phyloP scores from a whole-genome alignment of 169 alveolate genomes.

The Cryptosporidium ryanae region DNA sequence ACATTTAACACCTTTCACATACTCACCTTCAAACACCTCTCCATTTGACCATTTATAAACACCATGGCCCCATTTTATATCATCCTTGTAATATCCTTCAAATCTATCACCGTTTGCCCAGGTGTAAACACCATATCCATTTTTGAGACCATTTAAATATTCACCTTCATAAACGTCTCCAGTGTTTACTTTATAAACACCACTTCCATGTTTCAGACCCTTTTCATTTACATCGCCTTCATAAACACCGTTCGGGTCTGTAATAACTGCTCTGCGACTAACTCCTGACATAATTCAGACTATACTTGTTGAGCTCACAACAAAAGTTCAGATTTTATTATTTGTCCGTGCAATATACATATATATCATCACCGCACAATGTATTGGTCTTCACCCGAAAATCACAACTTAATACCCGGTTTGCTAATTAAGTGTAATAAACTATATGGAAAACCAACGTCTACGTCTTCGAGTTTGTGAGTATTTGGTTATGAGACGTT shows the following conservation, averaged over 20 bases:
- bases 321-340: slow-evolving; percentile 17
- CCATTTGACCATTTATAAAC: slow-evolving; percentile 83
- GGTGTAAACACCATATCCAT: slow-evolving; percentile 92
- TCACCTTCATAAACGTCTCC: slow-evolving; percentile 92
- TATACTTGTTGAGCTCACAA: slow-evolving; percentile 61
- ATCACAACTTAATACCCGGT: slow-evolving; percentile 21
- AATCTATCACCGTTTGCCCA: slow-evolving; percentile 92
- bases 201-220: slow-evolving; percentile 77
- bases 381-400: slow-evolving; percentile 22
- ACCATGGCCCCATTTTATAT: slow-evolving; percentile 95
- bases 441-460: slow-evolving; percentile 66
- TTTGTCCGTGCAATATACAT: slow-evolving; percentile 37
- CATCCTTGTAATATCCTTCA: slow-evolving; percentile 94
- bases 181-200: slow-evolving; percentile 77
- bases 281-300: slow-evolving; percentile 69
- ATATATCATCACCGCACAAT: slow-evolving; percentile 67
- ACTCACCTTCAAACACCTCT: slow-evolving; percentile 78
- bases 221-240: slow-evolving; percentile 74
- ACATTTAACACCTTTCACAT: slow-evolving; percentile 79
- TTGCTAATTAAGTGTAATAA: not conserved
- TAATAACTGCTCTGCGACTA: slow-evolving; percentile 75
- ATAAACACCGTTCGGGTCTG: slow-evolving; percentile 73
- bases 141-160: slow-evolving; percentile 90
- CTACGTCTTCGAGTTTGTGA: slow-evolving; percentile 48
- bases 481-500: slow-evolving; percentile 56